Percentiles rank a stretch among this genome's conserved stretches.
phyloP scores from a whole-genome alignment of 2,329 filamentous ascomycete species.

The Drechslerella dactyloides region DNA sequence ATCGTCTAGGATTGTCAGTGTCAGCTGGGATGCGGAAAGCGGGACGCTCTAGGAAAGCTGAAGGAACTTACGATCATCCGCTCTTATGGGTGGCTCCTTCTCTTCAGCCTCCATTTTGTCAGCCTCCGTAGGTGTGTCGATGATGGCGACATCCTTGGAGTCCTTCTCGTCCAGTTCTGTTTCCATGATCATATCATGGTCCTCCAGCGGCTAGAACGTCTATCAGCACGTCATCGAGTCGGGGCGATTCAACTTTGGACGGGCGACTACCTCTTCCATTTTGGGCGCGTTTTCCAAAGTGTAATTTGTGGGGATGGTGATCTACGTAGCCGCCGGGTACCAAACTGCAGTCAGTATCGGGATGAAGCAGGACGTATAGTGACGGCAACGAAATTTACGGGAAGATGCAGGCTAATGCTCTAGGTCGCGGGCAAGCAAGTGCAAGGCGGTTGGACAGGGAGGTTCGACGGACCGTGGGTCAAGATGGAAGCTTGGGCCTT shows the following conservation, averaged over 20 bases:
- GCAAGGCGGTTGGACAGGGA: conserved; percentile 1
- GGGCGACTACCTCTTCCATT: conserved; percentile 40
- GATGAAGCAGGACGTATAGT: neutral
- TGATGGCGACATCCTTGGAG: conserved; percentile 66
- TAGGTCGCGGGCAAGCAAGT: conserved; percentile 6
- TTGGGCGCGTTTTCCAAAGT: conserved; percentile 24
- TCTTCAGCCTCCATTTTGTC: conserved; percentile 64
- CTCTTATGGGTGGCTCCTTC: conserved; percentile 63
- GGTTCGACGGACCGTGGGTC: neutral
- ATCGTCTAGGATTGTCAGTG: conserved; percentile 68
- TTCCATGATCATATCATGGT: conserved; percentile 64
- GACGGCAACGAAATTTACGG: neutral
- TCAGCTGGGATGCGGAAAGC: neutral
- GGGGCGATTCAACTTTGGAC: conserved; percentile 3
- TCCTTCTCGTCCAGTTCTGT: conserved; percentile 67
- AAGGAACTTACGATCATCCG: conserved; percentile 65
- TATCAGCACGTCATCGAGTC: neutral
- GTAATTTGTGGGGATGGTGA: conserved; percentile 20
- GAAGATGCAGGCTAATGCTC: conserved; percentile 2
- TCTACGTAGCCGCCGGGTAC: conserved; percentile 16
- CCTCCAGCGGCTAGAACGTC: conserved; percentile 23
- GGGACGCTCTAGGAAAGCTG: conserved; percentile 3
- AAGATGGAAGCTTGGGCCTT: conserved; percentile 13
- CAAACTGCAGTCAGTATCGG: neutral
- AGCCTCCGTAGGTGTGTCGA: conserved; percentile 68